These are phyloP conservation scores for Adiantum capillusveneris DNA, from an alignment of 75 land plant species.

Conservation along the genomic window DNA sequence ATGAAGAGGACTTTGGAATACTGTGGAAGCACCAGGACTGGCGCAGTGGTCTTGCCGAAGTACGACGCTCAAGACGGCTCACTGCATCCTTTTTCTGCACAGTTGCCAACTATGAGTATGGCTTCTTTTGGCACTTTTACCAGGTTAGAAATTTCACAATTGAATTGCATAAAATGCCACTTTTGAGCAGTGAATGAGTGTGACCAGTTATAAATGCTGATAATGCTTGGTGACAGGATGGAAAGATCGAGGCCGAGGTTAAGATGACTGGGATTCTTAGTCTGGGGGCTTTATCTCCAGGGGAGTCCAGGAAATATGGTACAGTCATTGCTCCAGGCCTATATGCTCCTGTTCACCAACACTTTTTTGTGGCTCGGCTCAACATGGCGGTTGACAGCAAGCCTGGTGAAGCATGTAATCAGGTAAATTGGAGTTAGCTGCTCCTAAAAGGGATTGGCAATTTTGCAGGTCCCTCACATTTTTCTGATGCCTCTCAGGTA, in stretches of 20 bases:
- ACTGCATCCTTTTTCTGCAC: conserved; percentile 92
- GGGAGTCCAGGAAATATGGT: conserved; percentile 85
- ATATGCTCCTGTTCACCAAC: conserved; percentile 99
- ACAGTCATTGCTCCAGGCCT: conserved; percentile 92
- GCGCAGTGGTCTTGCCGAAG: conserved; percentile 93
- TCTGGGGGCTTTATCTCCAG: conserved; percentile 81
- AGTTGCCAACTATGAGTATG: conserved; percentile 98
- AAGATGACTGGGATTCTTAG: conserved; percentile 96
- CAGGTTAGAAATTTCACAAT: conserved; percentile 44
- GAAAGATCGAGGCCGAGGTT: conserved; percentile 98
- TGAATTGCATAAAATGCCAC: no score
- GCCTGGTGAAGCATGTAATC: conserved; percentile 86
- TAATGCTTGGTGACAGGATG: conserved; percentile 53
- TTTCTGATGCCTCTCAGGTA: conserved; percentile 38
- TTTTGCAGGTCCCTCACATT: background rate
- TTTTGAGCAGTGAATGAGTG: no score
- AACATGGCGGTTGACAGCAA: conserved; percentile 96
- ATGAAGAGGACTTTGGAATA: conserved; percentile 96
- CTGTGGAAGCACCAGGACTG: conserved; percentile 99
- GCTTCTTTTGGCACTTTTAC: conserved; percentile 98
- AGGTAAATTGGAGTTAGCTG: conserved; percentile 55
- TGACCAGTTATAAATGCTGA: no score
- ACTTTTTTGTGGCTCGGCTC: conserved; percentile 98
- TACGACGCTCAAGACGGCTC: conserved; percentile 82
- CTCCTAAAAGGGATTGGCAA: background rate